Evolutionary conservation across 1,284 basidiomycete genomes (phyloP), one percentile per base, ranked within the genome.

Genomic region (Phellopilus nigrolimitatus): DNA sequence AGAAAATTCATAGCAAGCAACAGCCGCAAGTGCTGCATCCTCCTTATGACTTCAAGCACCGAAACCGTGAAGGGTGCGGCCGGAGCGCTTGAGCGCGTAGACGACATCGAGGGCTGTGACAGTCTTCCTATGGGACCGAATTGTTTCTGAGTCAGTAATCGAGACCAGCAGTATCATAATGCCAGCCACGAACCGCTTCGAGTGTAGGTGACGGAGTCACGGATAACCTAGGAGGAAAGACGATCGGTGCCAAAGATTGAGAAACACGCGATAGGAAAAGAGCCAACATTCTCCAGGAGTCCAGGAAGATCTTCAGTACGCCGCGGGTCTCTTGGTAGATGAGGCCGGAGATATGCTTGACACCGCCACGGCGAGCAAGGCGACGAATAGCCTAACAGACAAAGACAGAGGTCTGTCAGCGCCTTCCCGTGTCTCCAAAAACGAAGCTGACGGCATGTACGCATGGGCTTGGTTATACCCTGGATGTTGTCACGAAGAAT

Each of bases 351-450:
- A 91, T 91, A 87, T 89, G 89, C 78, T 94, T 93, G 65, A 93
- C 91, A 85, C 91, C 91, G 67, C 92, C 93, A 79, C 91, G 87
- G 69, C 92, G 90, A 41, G 92, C 92, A 57, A 95, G 87, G 75
- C 91, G 89, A 65, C 92, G 88, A 69, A 95, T 93, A 60, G 91
- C 83, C 58, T 81, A 71, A 75, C 75, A 61, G 72, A 72, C 61
- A 75, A 12, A 10, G 30, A 28, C 21, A 25, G 39, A 42, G 43
- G 66, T n/a, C n/a, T n/a, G n/a, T n/a, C n/a, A n/a, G n/a, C n/a
- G n/a, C n/a, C n/a, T n/a, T n/a, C n/a, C n/a, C n/a, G n/a, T n/a
- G n/a, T n/a, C n/a, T n/a, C n/a, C n/a, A 12, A 40, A 17, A 21
- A 40, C 9, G 38, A 21, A 9, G 19, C 13, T 9, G 12, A n/a